phyloP scores from a whole-genome alignment of 2,329 filamentous ascomycete species.

The Lecanicillium sp. region DNA sequence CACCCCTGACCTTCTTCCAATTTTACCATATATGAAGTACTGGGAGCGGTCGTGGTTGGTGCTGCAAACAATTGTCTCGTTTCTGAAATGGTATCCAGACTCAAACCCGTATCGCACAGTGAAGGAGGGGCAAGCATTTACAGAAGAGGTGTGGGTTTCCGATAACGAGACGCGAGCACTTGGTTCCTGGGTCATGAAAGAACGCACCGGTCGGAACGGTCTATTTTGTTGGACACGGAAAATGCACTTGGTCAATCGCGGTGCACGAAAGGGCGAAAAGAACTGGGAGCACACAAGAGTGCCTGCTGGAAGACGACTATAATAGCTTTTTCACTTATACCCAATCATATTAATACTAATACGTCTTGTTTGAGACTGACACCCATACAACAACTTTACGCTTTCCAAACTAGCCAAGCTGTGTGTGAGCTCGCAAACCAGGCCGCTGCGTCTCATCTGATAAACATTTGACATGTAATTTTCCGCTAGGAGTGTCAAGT shows the following conservation, averaged over 20 bases:
- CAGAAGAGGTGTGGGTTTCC: slow-evolving; percentile 39
- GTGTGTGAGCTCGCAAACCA: no score
- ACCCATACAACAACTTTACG: no score
- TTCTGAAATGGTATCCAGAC: slow-evolving; percentile 46
- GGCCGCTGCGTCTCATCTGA: no score
- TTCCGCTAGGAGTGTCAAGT: no score
- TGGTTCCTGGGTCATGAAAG: slow-evolving; percentile 28
- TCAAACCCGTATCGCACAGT: slow-evolving; percentile 54
- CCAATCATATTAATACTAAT: no score
- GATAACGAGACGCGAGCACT: slow-evolving; percentile 15
- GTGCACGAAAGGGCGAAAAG: slow-evolving; percentile 9
- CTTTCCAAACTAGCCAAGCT: no score
- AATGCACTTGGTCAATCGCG: slow-evolving; percentile 28
- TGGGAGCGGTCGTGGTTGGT: slow-evolving; percentile 57
- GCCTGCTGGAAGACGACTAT: no score
- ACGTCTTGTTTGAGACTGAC: no score
- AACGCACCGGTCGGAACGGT: slow-evolving; percentile 38
- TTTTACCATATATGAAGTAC: slow-evolving; percentile 50
- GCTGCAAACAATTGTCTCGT: slow-evolving; percentile 50
- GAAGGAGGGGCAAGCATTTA: slow-evolving; percentile 44
- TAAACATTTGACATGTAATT: no score
- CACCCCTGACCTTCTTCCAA: slow-evolving; percentile 43
- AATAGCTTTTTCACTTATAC: no score
- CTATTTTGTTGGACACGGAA: slow-evolving; percentile 48
- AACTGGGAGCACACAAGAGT: slow-evolving; percentile 5